A percentile compares a stretch with the other conserved stretches of the same genome.
Evolutionary conservation across 2,329 filamentous ascomycete species (phyloP).

Genomic region (Fonsecaea pedrosoi): DNA sequence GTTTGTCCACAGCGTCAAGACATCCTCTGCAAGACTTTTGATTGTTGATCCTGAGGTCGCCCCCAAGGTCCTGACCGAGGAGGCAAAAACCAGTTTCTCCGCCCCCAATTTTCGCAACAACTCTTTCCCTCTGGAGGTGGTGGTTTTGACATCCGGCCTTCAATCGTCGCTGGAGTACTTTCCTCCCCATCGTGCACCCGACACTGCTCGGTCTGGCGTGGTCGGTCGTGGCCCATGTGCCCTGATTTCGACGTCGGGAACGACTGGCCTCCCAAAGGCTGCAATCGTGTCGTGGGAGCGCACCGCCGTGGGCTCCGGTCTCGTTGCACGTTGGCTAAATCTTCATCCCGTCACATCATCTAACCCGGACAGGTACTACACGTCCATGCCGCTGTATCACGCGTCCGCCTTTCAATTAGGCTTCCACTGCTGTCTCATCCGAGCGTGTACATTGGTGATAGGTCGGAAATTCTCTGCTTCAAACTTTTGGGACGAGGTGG

Average conservation of each 20-base stretch:
- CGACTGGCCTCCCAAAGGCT: slow-evolving; percentile 87
- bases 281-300: slow-evolving; percentile 55
- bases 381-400: slow-evolving; percentile 89
- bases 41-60: slow-evolving; percentile 73
- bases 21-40: slow-evolving; percentile 70
- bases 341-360: slow-evolving; percentile 50
- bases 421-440: slow-evolving; percentile 65
- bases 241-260: slow-evolving; percentile 94
- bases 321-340: slow-evolving; percentile 63
- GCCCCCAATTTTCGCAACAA: slow-evolving; percentile 50
- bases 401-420: slow-evolving; percentile 77
- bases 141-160: slow-evolving; percentile 66
- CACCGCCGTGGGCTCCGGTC: slow-evolving; percentile 54
- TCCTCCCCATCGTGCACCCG: slow-evolving; percentile 62
- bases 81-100: slow-evolving; percentile 51
- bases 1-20: slow-evolving; percentile 74
- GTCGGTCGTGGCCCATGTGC: slow-evolving; percentile 66
- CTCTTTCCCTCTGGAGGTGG: slow-evolving; percentile 59
- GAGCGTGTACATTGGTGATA: slow-evolving; percentile 71
- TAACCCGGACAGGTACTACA: slow-evolving; percentile 74
- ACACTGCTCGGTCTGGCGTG: slow-evolving; percentile 62
- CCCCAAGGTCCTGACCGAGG: slow-evolving; percentile 54
- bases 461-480: slow-evolving; percentile 75
- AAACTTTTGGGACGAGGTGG: slow-evolving; percentile 74
- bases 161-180: slow-evolving; percentile 52